Evolutionary conservation across 2,329 filamentous ascomycete genomes (phyloP).

Genomic region (Phaeosphaeria sp.): DNA sequence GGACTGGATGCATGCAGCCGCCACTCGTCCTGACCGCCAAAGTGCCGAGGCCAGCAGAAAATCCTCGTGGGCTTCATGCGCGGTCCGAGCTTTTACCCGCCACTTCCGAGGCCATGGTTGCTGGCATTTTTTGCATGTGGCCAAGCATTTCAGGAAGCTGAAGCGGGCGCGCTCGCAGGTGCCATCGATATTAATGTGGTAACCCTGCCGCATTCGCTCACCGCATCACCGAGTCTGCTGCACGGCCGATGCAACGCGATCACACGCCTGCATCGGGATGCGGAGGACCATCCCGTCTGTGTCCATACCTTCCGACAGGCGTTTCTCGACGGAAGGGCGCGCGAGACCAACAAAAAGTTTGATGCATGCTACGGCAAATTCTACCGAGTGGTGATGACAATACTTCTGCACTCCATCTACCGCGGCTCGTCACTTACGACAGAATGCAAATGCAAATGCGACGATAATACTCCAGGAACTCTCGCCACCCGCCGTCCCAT

Average conservation of each 20-base stretch:
- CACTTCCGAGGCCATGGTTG: constrained; percentile 7
- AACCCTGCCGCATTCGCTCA: constrained; percentile 1
- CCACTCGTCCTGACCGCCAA: background rate
- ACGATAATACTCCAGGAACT: no score
- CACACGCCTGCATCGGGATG: background rate
- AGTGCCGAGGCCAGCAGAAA: constrained; percentile 7
- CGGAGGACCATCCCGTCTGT: background rate
- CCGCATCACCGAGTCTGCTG: background rate
- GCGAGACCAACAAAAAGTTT: background rate
- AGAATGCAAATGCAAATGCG: no score
- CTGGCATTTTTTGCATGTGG: constrained; percentile 4
- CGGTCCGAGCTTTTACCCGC: background rate
- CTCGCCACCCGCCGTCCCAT: no score
- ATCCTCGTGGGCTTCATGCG: constrained; percentile 1
- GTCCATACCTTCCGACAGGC: background rate
- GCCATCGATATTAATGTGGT: no score
- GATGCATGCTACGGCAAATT: background rate
- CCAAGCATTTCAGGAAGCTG: constrained; percentile 11
- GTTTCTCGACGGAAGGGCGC: background rate
- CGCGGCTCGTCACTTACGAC: no score
- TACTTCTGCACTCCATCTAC: no score
- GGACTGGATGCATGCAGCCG: background rate
- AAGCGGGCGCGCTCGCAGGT: background rate
- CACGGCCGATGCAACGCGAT: background rate
- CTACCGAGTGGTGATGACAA: background rate